Evolutionary conservation across 805 yeast genomes (phyloP), one percentile per base, ranked within the genome.

Genomic region (Saturnispora besseyi): DNA sequence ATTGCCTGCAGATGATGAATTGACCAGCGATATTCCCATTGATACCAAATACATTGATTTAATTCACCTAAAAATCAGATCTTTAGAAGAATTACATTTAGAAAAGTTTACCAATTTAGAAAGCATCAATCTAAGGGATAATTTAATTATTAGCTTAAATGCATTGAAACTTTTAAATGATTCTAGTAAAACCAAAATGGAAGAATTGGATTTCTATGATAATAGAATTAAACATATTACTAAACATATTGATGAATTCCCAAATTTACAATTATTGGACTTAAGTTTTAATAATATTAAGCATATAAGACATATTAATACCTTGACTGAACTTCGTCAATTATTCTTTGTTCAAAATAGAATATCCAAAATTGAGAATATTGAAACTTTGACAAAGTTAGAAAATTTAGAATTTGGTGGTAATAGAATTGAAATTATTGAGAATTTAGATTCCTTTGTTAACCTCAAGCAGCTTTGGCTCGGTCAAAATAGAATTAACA

Each of bases 331-430:
- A 5, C 66, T 93, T 57, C 79, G 79, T 56, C 79, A 84, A 53
- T 62, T 93, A 41, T 93, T 80, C 62, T 81, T 93, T 66, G 96
- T 95, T 37, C 97, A 91, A 62, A 93, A 93, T 66, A 84, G 79
- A 59, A 87, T 93, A 49, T 65, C 75, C 13, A 82, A 77, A 51
- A 87, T 93, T 56, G 81, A 80, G 56, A 81, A 82, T 57, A 56
- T 91, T 45, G 78, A 77, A 12, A 71, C 73, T 1, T 70, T 88
- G 51, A 65, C 63, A 1, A 71, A 77, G 18, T 66, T 93, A 55
- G 76, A 68, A 47, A 85, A 84, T 56, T 69, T 93, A 49, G 99
- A 93, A 66, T 72, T 93, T 38, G 99, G 98, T 11, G 99, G 97
- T 24, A 93, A 93, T 66, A 74, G 79, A 51, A 75, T 88, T 43